Percentiles rank a stretch among this genome's conserved stretches.
These are phyloP conservation scores for Nannochloris sp. DNA, from an alignment of 139 green algal species.

Conservation along the genomic window DNA sequence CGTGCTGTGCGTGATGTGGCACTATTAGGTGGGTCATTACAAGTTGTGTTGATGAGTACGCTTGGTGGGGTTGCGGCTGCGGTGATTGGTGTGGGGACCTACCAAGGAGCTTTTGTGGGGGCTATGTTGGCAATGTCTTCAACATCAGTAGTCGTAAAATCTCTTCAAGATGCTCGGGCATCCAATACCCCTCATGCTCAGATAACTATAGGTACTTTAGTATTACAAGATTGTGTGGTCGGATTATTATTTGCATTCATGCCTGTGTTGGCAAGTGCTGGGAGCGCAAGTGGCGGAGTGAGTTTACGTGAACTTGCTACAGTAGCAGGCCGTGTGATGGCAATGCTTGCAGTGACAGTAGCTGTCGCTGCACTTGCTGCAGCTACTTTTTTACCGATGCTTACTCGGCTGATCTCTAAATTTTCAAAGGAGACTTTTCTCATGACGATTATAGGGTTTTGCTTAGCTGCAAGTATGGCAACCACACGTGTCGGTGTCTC, in stretches of 20 bases:
- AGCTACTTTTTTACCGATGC: slow-evolving; percentile 49
- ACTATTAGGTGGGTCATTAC: slow-evolving; percentile 51
- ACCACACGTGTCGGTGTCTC: slow-evolving; percentile 61
- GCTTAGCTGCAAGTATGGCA: slow-evolving; percentile 55
- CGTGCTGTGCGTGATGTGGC: slow-evolving; percentile 71
- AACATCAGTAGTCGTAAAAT: slow-evolving; percentile 88
- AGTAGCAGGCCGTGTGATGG: slow-evolving; percentile 15
- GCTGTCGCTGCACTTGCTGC: slow-evolving; percentile 45
- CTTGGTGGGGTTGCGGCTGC: slow-evolving; percentile 23
- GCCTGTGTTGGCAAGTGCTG: slow-evolving; percentile 58
- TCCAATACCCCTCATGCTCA: slow-evolving; percentile 58
- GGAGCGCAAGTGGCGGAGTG: neutral
- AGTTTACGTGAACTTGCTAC: neutral
- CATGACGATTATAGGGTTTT: slow-evolving; percentile 71
- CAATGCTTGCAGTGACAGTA: slow-evolving; percentile 43
- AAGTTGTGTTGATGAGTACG: slow-evolving; percentile 43
- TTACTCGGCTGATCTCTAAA: slow-evolving; percentile 40
- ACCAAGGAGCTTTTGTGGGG: slow-evolving; percentile 83
- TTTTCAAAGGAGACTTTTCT: slow-evolving; percentile 67
- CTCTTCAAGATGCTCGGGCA: slow-evolving; percentile 47
- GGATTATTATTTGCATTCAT: slow-evolving; percentile 93
- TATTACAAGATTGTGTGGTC: slow-evolving; percentile 86
- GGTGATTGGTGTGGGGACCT: slow-evolving; percentile 24
- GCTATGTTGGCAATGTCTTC: slow-evolving; percentile 78
- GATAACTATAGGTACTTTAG: slow-evolving; percentile 88